Conservation (phyloP, 306 rosid genomes). For the Hippophae rhamnoides region DNA sequence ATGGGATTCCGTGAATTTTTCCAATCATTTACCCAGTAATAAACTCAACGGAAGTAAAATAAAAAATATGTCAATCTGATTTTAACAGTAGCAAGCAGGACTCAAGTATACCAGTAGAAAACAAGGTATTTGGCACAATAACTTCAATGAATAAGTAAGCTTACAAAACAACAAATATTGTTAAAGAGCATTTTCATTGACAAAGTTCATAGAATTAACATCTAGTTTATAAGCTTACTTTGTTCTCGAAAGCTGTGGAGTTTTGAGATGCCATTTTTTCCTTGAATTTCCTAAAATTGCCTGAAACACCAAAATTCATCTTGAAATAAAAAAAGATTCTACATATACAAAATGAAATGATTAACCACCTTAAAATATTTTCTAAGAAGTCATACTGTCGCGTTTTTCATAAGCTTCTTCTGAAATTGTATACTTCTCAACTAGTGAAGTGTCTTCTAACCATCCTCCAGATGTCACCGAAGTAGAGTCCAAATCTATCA, state of each 20-base stretch:
- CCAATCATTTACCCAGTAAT: too few relatives aligned
- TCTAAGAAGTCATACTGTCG: constrained; percentile 33
- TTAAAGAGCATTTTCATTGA: constrained; percentile 6
- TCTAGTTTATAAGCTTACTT: constrained; percentile 31
- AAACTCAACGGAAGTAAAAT: background rate
- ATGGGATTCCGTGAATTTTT: too few relatives aligned
- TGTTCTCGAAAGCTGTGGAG: constrained; percentile 45
- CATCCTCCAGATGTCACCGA: constrained; percentile 93
- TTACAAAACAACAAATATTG: background rate
- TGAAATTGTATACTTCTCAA: constrained; percentile 71
- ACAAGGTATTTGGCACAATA: background rate
- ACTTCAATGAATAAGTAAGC: background rate
- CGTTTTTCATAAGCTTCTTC: constrained; percentile 76
- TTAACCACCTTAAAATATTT: background rate
- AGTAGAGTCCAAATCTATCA: constrained; percentile 75
- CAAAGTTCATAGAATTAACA: constrained; percentile 4
- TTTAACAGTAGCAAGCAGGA: background rate
- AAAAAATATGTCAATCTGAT: background rate
- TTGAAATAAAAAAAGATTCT: background rate
- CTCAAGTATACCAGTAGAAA: background rate
- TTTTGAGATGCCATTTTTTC: constrained; percentile 52
- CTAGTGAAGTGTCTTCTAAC: constrained; percentile 91
- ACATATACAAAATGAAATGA: background rate
- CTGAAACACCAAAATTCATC: constrained; percentile 28
- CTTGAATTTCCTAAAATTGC: constrained; percentile 69